phyloP scores from a whole-genome alignment of 2,329 filamentous ascomycete species.

The Penicillium crustosum region DNA sequence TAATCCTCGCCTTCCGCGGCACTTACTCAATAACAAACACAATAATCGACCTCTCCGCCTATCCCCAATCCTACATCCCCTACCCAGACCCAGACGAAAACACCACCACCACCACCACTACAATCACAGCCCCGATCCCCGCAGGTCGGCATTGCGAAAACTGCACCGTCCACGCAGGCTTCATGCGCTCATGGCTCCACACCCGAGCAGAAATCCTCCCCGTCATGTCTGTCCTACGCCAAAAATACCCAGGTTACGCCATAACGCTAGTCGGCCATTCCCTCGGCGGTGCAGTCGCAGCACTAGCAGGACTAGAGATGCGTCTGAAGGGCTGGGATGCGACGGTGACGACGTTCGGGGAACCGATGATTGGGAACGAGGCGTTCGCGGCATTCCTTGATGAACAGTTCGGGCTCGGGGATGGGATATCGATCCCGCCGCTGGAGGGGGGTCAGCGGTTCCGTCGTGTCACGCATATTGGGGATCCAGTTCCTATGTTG shows the following conservation, averaged over 20 bases:
- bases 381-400: conserved; percentile 57
- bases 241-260: conserved; percentile 67
- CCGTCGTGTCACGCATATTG: conserved; percentile 77
- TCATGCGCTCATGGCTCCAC: conserved; percentile 78
- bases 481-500: conserved; percentile 85
- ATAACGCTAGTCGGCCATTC: conserved; percentile 86
- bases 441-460: conserved; percentile 45
- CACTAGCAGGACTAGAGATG: conserved; percentile 81
- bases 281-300: conserved; percentile 87
- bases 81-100: conserved; percentile 59
- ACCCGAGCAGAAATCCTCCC: conserved; percentile 70
- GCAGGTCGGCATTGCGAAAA: conserved; percentile 66
- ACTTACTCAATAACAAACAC: conserved; percentile 94
- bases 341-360: conserved; percentile 85
- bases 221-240: conserved; percentile 59
- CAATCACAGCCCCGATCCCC: neutral
- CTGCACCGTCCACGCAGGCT: conserved; percentile 91
- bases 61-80: conserved; percentile 86
- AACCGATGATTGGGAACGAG: conserved; percentile 66
- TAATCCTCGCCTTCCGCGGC: conserved; percentile 87
- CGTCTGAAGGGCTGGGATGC: conserved; percentile 73
- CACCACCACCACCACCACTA: conserved; percentile 26
- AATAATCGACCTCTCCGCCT: conserved; percentile 82
- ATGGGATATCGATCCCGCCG: conserved; percentile 19
- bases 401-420: conserved; percentile 46